Evolutionary conservation across 352 stramenopile genomes (phyloP), one percentile per base, ranked within the genome.

Genomic region (Phytophthora tubulina): DNA sequence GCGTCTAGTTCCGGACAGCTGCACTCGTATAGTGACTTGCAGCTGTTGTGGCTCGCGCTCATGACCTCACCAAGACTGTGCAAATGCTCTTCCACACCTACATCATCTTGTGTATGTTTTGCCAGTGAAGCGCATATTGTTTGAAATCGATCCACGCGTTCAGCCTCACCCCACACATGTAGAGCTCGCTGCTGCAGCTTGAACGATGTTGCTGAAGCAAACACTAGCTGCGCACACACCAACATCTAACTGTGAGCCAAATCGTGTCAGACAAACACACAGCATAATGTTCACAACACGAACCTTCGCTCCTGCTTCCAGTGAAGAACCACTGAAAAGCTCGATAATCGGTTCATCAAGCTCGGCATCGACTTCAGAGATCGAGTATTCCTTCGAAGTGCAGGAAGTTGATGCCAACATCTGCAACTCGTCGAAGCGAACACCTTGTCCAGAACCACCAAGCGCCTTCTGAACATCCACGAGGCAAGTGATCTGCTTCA

Each of bases 121-220:
- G 48, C 33, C 15, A 73, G 32, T 33, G 44, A 48, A 59, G 63
- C 45, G 39, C 83, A 84, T 11, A 78, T 48, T 21, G 44, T 5
- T 38, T 53, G 63, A 58, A 95, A 93, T 32, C 80, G 50, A 17
- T 72, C 17, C 2, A 96, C 89, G 10, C 89, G 84, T n/a, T 81
- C 70, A 1, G 86, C 81, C 53, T 96, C 90, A 3, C 73, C 51
- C 77, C 81, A 94, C 14, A 96, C 87, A 57, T 97, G 90, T 4
- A 70, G 66, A 52, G 72, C 87, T 33, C 90, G 74, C 46, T 96
- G 78, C 45, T 74, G 70, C 39, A 93, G 74, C 44, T 81, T 79
- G 57, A 93, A 90, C 0, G 39, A 54, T 6, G 60, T 38, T 9
- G 69, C 70, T 10, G 71, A 76, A 27, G 45, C 58, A 14, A 91